Percentiles rank a stretch among this genome's conserved stretches.
These are phyloP conservation scores for Pulveroboletus ravenelii DNA, from an alignment of 768 basidiomycete species.

Conservation along the genomic window DNA sequence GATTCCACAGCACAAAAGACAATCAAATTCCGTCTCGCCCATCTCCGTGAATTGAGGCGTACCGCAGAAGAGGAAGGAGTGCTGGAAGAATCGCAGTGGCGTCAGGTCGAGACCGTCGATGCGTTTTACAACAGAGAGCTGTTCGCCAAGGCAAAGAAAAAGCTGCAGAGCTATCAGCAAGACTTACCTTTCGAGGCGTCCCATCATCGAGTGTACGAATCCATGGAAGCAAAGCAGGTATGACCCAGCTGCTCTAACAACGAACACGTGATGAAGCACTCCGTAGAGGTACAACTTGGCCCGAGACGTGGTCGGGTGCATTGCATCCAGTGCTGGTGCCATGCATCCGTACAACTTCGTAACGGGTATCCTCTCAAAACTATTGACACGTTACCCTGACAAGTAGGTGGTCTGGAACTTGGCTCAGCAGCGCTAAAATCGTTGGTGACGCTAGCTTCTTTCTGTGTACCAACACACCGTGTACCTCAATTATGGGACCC, in stretches of 20 bases:
- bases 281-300: constrained; percentile 47
- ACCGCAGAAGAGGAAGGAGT: constrained; percentile 53
- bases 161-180: constrained; percentile 40
- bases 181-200: constrained; percentile 49
- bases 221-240: constrained; percentile 32
- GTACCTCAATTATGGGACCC: constrained; percentile 43
- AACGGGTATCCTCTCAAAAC: constrained; percentile 53
- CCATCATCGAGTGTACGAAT: constrained; percentile 29
- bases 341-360: constrained; percentile 68
- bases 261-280: not conserved
- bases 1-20: constrained; percentile 44
- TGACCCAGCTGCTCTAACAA: not conserved
- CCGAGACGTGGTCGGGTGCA: constrained; percentile 42
- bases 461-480: constrained; percentile 59
- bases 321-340: constrained; percentile 54
- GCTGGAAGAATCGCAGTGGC: constrained; percentile 49
- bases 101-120: constrained; percentile 55
- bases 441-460: constrained; percentile 41
- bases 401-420: constrained; percentile 34
- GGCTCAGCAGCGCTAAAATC: not conserved
- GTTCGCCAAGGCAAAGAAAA: constrained; percentile 40
- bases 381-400: constrained; percentile 43
- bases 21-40: constrained; percentile 58
- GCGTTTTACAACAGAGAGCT: constrained; percentile 42
- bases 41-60: constrained; percentile 44